Base-by-base conservation (phyloP, 768 basidiomycete species). In the Xerocomus spinulosus region DNA sequence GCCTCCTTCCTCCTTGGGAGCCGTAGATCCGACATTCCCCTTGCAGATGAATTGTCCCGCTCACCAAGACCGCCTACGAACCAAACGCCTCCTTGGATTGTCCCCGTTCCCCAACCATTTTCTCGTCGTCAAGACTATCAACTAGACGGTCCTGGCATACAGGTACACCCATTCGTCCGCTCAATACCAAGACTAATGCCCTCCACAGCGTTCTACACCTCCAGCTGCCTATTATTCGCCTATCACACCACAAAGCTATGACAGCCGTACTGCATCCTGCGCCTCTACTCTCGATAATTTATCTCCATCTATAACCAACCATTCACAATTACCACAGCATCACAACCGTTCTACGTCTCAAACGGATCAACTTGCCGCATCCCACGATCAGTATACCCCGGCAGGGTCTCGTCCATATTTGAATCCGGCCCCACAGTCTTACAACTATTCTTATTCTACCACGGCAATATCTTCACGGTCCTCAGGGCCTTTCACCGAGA, bases 1-100 rank as follows among this genome's bases (percentile, higher is more conserved):
- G 53, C 43, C 30, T 34, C 30, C 42, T 44, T 29, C 39, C 13
- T 45, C 29, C 33, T 39, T 30, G 10, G 21, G 37, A 13, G 20
- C n/a, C 13, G 32, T 29, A 29, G 37, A 36, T 40, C 39, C 53
- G 32, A 53, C 40, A 9, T 17, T 42, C 36, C 17, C 34, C 15
- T 32, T 35, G 12, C 36, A 79, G 78, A 74, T 60, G 80, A 82
- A 56, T 62, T 81, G 17, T 71, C 76, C 28, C 68, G 70, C 47
- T 63, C 72, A 21, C 56, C 72, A 25, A 63, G 60, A 50, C 64
- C 68, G 25, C 63, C 67, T 51, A 68, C 70, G 47, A 72, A 71
- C 43, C 64, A 67, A 26, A 70, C 38, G 49, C 69, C 55, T 68
- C 74, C 46, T 50, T 81, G 55, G 73, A 74, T 54, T 69, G 73